Evolutionary conservation across 108 stramenopile species (phyloP), one percentile per base, ranked within the genome.

Genomic region (Conticribra weissflogii): DNA sequence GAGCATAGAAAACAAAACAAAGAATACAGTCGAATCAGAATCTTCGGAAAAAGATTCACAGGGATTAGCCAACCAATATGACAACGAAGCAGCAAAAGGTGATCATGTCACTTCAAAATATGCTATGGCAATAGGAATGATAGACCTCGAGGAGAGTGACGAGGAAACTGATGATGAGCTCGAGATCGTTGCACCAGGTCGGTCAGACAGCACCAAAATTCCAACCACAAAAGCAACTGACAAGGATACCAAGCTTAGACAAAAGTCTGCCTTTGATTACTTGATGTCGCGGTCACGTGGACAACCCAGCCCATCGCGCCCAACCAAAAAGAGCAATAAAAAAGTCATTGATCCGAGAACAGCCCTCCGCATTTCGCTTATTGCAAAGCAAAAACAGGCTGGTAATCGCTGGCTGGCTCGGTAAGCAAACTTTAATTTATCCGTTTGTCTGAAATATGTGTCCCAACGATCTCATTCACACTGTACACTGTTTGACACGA

Each of bases 401-500:
- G 88, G 94, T 15, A 95, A 95, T 70, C 59, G 64, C 34, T 95
- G 94, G 94, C 71, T 95, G 48, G 94, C 94, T 17, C 36, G 81
- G 81, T 82, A 47, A 67, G 81, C 58, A 44, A 2, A 29, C 32
- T 18, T 46, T 45, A 2, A 22, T 25, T 18, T 50, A 19, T 72
- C 28, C 45, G 0, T 41, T 70, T 12, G 12, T 41, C 12, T 41
- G 5, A n/a, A n/a, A n/a, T n/a, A n/a, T n/a, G n/a, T n/a, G n/a
- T n/a, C n/a, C n/a, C n/a, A n/a, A n/a, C n/a, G n/a, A n/a, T n/a
- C n/a, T n/a, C n/a, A n/a, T n/a, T n/a, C n/a, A n/a, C 36, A 41
- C 12, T 41, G 12, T 41, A 12, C 36, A 5, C 12, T 41, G 36
- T 41, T 41, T 41, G 36, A 12, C 36, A 9, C 12, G 12, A 41